phyloP scores from a whole-genome alignment of 169 alveolate genomes.

The Sarcocystis neurona region DNA sequence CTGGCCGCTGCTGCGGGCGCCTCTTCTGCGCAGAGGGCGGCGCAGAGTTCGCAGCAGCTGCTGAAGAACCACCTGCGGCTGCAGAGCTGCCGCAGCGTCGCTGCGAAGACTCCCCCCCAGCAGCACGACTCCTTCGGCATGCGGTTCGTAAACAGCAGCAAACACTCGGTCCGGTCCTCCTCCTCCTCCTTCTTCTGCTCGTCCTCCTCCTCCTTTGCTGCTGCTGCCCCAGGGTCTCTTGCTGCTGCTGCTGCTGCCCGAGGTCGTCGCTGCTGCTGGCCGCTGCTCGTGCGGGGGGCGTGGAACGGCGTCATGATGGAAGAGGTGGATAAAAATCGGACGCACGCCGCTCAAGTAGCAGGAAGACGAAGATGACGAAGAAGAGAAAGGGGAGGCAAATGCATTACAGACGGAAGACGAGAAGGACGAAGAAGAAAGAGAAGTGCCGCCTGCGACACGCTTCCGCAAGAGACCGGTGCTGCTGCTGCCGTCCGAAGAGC shows the following conservation, averaged over 20 bases:
- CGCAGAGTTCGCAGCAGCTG: not conserved
- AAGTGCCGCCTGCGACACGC: too few relatives aligned
- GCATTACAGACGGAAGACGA: too few relatives aligned
- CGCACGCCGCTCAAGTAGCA: not conserved
- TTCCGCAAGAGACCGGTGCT: too few relatives aligned
- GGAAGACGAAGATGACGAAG: not conserved
- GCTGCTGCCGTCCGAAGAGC: too few relatives aligned
- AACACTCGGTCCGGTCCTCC: constrained; percentile 1
- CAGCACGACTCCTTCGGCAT: not conserved
- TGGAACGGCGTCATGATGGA: not conserved
- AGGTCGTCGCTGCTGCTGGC: not conserved
- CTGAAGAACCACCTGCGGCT: not conserved
- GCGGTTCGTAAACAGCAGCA: constrained; percentile 9
- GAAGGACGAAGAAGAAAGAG: not conserved
- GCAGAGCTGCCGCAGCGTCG: not conserved
- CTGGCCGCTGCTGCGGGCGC: not conserved
- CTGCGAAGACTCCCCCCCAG: not conserved
- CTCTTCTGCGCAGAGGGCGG: not conserved
- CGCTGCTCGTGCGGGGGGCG: too few relatives aligned
- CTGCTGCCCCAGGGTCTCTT: too few relatives aligned
- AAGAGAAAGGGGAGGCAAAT: too few relatives aligned
- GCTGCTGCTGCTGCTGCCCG: too few relatives aligned
- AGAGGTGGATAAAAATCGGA: constrained; percentile 1
- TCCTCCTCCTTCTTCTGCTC: not conserved
- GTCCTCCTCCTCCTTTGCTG: not conserved